A percentile compares a stretch with the other conserved stretches of the same genome.
Conservation (phyloP, 306 rosid genomes). For the Cicer chorassanicum region DNA sequence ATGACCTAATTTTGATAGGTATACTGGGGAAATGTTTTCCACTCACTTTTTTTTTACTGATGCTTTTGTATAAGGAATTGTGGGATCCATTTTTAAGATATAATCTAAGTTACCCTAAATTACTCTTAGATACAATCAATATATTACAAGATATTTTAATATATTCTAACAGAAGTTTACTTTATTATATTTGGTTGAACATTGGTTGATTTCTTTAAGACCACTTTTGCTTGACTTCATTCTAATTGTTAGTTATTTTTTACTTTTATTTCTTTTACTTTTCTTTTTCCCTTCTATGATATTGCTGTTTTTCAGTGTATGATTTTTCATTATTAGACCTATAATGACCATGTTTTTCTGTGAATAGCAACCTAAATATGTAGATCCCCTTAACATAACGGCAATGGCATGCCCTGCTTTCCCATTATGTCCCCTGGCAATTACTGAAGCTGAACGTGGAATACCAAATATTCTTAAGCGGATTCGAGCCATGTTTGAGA, state of each 20-base stretch:
- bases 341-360: slow-evolving; percentile 43
- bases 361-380: slow-evolving; percentile 79
- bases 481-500: slow-evolving; percentile 86
- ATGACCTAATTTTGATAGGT: not conserved
- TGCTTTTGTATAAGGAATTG: slow-evolving; percentile 20
- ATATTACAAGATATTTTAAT: not conserved
- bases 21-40: not conserved
- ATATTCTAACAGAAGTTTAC: slow-evolving; percentile 6
- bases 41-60: not conserved
- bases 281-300: not conserved
- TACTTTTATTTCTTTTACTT: not conserved
- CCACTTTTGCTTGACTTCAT: slow-evolving; percentile 23
- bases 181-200: slow-evolving; percentile 22
- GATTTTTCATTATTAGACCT: slow-evolving; percentile 15
- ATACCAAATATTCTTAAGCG: slow-evolving; percentile 90
- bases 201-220: not conserved
- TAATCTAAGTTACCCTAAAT: slow-evolving; percentile 10
- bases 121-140: not conserved
- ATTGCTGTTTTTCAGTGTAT: slow-evolving; percentile 10
- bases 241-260: slow-evolving; percentile 9
- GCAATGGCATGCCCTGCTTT: slow-evolving; percentile 99
- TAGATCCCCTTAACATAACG: slow-evolving; percentile 91
- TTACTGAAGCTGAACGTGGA: slow-evolving; percentile 97
- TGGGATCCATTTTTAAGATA: not conserved
- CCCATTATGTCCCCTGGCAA: slow-evolving; percentile 95